These are phyloP conservation scores for Dryadomyces quercivorus DNA, from an alignment of 2,329 filamentous ascomycete genomes.

Conservation along the genomic window DNA sequence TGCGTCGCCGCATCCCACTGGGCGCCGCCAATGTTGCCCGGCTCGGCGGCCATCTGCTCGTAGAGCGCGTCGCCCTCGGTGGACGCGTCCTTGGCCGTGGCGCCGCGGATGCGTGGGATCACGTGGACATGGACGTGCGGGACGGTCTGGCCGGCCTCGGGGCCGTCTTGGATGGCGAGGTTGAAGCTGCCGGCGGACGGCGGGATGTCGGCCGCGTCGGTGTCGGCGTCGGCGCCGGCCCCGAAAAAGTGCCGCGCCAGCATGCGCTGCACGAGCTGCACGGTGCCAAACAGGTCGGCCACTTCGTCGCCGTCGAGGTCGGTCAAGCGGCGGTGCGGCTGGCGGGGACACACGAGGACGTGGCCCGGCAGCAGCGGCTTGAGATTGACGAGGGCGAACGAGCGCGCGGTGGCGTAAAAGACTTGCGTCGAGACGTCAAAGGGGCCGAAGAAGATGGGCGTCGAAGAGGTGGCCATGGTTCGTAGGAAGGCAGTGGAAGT, in stretches of 20 bases:
- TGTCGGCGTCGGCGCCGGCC: slow-evolving; percentile 1
- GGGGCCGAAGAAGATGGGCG: slow-evolving; percentile 54
- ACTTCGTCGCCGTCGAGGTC: slow-evolving; percentile 63
- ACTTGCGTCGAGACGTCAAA: slow-evolving; percentile 76
- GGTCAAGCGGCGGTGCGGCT: slow-evolving; percentile 56
- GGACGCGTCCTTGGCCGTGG: slow-evolving; percentile 27
- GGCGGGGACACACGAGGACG: slow-evolving; percentile 73
- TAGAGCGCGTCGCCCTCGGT: slow-evolving; percentile 62
- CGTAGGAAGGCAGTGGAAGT: not conserved
- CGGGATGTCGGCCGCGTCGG: slow-evolving; percentile 27
- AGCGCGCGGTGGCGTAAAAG: slow-evolving; percentile 69
- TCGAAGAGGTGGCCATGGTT: not conserved
- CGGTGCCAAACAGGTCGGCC: slow-evolving; percentile 72
- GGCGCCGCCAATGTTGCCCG: slow-evolving; percentile 67
- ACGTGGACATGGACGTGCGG: slow-evolving; percentile 89
- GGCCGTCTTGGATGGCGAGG: slow-evolving; percentile 88
- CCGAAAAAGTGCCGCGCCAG: slow-evolving; percentile 47
- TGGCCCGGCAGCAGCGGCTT: slow-evolving; percentile 91
- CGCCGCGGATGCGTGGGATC: slow-evolving; percentile 57
- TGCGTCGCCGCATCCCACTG: slow-evolving; percentile 38
- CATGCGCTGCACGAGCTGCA: slow-evolving; percentile 71
- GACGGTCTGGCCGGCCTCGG: slow-evolving; percentile 85
- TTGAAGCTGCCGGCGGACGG: slow-evolving; percentile 56
- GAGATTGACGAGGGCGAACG: slow-evolving; percentile 86
- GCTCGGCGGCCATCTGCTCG: slow-evolving; percentile 67